These are phyloP conservation scores for Brachypodium distachyon DNA, from an alignment of 202 grass and related monocot species.

Conservation along the genomic window DNA sequence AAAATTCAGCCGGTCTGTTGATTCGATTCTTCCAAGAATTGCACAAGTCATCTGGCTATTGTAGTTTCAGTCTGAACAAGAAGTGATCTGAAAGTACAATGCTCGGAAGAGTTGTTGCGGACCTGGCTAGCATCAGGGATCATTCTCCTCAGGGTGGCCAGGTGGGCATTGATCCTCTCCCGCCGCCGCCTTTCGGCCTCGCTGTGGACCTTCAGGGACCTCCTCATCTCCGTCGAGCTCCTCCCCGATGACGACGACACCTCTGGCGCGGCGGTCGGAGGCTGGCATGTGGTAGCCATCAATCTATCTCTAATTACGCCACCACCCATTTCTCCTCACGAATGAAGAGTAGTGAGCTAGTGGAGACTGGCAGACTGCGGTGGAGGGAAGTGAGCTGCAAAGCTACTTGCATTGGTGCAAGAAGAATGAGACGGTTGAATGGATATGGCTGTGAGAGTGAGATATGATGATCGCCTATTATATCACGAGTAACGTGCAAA, in stretches of 20 bases:
- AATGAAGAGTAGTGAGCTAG: not conserved
- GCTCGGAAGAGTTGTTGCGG: not conserved
- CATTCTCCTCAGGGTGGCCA: constrained; percentile 60
- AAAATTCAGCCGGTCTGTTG: not conserved
- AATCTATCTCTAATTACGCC: not conserved
- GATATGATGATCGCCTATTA: constrained; percentile 22
- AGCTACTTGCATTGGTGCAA: not conserved
- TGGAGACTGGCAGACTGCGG: too few species aligned
- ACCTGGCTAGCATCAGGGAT: constrained; percentile 61
- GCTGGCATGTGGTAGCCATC: not conserved
- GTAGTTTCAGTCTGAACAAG: not conserved
- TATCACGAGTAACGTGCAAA: not conserved
- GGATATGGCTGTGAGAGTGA: not conserved
- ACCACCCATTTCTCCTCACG: not conserved
- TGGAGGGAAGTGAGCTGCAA: not conserved
- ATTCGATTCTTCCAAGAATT: not conserved
- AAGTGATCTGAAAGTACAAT: not conserved
- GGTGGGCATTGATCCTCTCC: constrained; percentile 82
- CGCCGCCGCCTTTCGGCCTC: constrained; percentile 72
- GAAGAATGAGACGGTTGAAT: not conserved
- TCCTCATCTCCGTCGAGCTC: constrained; percentile 26
- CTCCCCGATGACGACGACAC: not conserved
- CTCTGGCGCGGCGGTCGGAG: not conserved
- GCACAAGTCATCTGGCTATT: too few species aligned
- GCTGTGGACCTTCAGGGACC: constrained; percentile 70